Base-by-base conservation (phyloP, 257 asterid species). In the Apocynum venetum region DNA sequence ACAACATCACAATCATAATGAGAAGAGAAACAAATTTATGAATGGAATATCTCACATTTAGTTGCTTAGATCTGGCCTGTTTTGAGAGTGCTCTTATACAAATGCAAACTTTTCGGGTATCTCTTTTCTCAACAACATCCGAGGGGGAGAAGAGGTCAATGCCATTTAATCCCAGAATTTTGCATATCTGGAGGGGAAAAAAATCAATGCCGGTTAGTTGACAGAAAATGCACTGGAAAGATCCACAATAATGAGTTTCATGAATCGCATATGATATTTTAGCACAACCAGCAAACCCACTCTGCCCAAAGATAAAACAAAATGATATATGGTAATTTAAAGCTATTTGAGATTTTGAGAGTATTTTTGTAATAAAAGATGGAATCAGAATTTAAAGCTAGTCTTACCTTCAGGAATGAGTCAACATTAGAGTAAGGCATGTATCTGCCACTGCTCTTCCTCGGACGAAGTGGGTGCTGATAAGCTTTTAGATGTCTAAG, bases 91-190 rank as follows among this genome's bases (percentile, higher is more conserved):
- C 89, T 80, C 98, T 80, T 76, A 93, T 80, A 85, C 98, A 93
- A 85, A 92, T 90, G 89, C 98, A 93, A 76, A 93, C 96, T 85
- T 92, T 92, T 74, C 98, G 84, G 56, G 78, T 83, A 78, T 93
- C 81, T 80, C 89, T 81, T 82, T 87, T 92, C 91, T 93, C 98
- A 76, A 93, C 97, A 75, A 92, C 97, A 88, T 93, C 98, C 0
- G 98, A 88, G 67, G 98, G 98, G 46, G 98, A 93, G 83, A 93
- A 90, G 80, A 93, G 97, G 83, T 93, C 98, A 35, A 93, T 93
- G 75, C 97, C 93, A 82, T 90, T 87, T 90, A 93, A 86, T 72
- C 98, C 98, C 85, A 93, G 64, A 74, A 93, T 88, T 83, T 90
- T 93, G 92, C 98, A 93, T 65, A 85, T 78, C 96, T 93, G 79